Base-by-base conservation (phyloP, 768 basidiomycete species). In the Boletus pseudo-olivaceus region DNA sequence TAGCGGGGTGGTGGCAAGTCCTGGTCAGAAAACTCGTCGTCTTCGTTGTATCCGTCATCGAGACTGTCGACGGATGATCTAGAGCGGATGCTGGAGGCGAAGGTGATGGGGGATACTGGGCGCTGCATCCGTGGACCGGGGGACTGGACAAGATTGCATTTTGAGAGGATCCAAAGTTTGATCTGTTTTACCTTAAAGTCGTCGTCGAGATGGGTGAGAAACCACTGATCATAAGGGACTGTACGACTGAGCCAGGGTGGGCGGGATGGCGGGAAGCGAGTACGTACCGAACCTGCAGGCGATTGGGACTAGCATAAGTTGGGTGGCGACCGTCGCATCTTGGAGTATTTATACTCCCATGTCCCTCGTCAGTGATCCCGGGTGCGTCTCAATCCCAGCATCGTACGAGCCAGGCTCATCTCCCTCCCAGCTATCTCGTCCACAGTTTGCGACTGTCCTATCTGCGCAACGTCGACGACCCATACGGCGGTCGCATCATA, bases 401-500 rank as follows among this genome's bases (percentile, higher is more conserved):
- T n/a, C 17, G 29, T 43, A 10, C 37, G 14, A 0, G 8, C 20
- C 40, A 2, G 7, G 17, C 61, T 64, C 43, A 60, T 15, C 40
- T 2, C 10, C 23, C 27, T 27, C 29, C 5, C 51, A 87, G 85
- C 43, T 83, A 85, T 67, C 77, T 96, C 35, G 88, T 95, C 8
- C 95, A 97, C 67, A 83, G 81, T 59, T 76, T 97, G 6, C 86
- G 94, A 6, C 76, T 98, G 27, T 83, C 87, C 12, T 93, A 94
- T 66, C 77, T 98, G n/a, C 88, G 93, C 56, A 83, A 87, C 61
- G 84, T 93, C 38, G 88, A 93, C 53, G 94, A 97, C 64, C 85
- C 87, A 1, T 91, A 94, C 64, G 89, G 89, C 14, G 73, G 85
- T 0, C 82, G 92, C 30, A 77, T 96, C 64, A 85, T 97, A 62